Percentiles rank a stretch among this genome's conserved stretches.
phyloP scores from a whole-genome alignment of 768 basidiomycete genomes.

The Boletellus ananiceps region DNA sequence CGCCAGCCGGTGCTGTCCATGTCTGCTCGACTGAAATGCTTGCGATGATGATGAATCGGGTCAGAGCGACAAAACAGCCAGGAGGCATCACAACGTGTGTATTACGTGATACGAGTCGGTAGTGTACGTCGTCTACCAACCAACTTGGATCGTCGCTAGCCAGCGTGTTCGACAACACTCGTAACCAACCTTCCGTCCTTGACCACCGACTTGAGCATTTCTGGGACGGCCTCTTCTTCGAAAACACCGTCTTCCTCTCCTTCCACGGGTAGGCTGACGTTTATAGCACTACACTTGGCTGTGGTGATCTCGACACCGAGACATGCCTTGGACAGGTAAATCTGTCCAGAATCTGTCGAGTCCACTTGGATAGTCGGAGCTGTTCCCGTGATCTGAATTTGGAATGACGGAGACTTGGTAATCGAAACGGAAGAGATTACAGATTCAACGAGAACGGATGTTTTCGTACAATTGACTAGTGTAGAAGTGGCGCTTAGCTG shows the following conservation, averaged over 20 bases:
- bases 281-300: conserved; percentile 90
- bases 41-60: too few relatives aligned
- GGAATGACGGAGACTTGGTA: conserved; percentile 90
- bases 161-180: conserved; percentile 81
- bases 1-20: conserved; percentile 83
- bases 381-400: conserved; percentile 82
- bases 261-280: conserved; percentile 79
- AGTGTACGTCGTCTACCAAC: not conserved
- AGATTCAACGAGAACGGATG: conserved; percentile 82
- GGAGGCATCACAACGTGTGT: not conserved
- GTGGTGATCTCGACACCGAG: conserved; percentile 85
- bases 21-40: not conserved
- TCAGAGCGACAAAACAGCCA: not conserved
- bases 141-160: conserved; percentile 28
- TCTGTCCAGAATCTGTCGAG: conserved; percentile 90
- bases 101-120: too few relatives aligned
- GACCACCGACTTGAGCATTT: conserved; percentile 89
- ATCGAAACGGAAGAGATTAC: conserved; percentile 89
- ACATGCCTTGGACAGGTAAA: conserved; percentile 84
- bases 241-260: conserved; percentile 92
- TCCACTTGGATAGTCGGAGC: conserved; percentile 94
- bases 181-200: conserved; percentile 83
- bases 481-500: conserved; percentile 2
- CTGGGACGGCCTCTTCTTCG: conserved; percentile 84
- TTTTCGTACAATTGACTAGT: conserved; percentile 84